Conservation (phyloP, 140 eudicot genomes). For the Stevia rebaudiana region DNA sequence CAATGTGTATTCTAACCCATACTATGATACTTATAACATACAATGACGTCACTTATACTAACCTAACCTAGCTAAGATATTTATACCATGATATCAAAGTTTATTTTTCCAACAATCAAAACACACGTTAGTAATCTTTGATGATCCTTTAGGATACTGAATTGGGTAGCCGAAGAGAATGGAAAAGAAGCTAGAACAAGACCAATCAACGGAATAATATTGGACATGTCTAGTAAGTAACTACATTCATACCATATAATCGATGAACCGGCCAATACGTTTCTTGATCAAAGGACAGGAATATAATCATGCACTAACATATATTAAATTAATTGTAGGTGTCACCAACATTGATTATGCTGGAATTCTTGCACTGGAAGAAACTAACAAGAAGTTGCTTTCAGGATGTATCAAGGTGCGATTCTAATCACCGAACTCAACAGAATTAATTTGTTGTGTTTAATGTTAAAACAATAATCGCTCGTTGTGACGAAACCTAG, state of each 20-base stretch:
- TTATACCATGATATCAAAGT: no score
- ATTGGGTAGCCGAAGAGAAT: slow-evolving; percentile 39
- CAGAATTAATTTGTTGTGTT: not conserved
- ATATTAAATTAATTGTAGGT: slow-evolving; percentile 17
- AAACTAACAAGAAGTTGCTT: slow-evolving; percentile 41
- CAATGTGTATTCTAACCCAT: no score
- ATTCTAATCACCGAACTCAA: slow-evolving; percentile 4
- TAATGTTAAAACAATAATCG: not conserved
- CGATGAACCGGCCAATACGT: not conserved
- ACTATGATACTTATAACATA: no score
- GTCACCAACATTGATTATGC: slow-evolving; percentile 60
- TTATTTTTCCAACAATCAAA: no score
- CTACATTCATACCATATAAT: not conserved
- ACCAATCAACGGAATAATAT: slow-evolving; percentile 39
- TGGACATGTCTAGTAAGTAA: slow-evolving; percentile 66
- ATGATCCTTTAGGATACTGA: slow-evolving; percentile 38
- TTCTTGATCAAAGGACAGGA: no score
- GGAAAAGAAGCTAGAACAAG: slow-evolving; percentile 27
- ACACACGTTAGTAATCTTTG: not conserved
- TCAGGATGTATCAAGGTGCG: slow-evolving; percentile 50
- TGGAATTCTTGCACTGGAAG: slow-evolving; percentile 48
- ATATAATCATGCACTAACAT: not conserved
- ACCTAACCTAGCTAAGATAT: no score
- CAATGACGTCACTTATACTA: no score
- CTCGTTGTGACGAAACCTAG: no score